These are phyloP conservation scores for Colletotrichum navitas DNA, from an alignment of 2,329 filamentous ascomycete genomes.

Conservation along the genomic window DNA sequence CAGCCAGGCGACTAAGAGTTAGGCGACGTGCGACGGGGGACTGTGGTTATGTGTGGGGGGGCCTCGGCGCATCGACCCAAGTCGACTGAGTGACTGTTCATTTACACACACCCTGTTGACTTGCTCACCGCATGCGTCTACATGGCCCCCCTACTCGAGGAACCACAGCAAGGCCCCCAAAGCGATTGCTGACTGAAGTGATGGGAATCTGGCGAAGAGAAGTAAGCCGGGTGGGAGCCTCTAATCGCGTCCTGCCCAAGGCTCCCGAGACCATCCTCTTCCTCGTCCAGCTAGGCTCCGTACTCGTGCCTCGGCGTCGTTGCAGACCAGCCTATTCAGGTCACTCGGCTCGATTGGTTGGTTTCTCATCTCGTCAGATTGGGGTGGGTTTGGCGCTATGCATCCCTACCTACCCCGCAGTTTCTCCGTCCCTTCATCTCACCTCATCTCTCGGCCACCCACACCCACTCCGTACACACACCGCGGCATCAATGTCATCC, in stretches of 20 bases:
- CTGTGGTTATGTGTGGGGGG: constrained; percentile 6
- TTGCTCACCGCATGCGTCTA: constrained; percentile 23
- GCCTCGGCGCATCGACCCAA: neutral
- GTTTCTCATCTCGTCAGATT: constrained; percentile 29
- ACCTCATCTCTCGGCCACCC: neutral
- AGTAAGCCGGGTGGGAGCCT: constrained; percentile 16
- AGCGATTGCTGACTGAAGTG: neutral
- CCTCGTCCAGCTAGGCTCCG: constrained; percentile 9
- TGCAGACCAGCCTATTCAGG: constrained; percentile 35
- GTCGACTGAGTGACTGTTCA: neutral
- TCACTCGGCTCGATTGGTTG: constrained; percentile 34
- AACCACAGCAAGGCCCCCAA: neutral
- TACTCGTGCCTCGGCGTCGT: constrained; percentile 13
- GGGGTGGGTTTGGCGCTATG: constrained; percentile 28
- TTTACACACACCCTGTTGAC: neutral
- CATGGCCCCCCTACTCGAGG: constrained; percentile 10
- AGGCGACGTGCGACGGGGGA: constrained; percentile 7
- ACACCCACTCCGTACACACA: neutral
- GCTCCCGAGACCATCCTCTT: constrained; percentile 5
- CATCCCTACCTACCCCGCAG: constrained; percentile 24
- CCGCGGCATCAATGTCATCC: constrained; percentile 1
- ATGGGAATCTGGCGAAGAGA: neutral
- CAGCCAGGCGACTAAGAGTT: constrained; percentile 15
- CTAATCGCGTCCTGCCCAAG: constrained; percentile 31
- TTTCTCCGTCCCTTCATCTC: constrained; percentile 29